phyloP scores from a whole-genome alignment of 768 basidiomycete genomes.

The Auriscalpium orientale region DNA sequence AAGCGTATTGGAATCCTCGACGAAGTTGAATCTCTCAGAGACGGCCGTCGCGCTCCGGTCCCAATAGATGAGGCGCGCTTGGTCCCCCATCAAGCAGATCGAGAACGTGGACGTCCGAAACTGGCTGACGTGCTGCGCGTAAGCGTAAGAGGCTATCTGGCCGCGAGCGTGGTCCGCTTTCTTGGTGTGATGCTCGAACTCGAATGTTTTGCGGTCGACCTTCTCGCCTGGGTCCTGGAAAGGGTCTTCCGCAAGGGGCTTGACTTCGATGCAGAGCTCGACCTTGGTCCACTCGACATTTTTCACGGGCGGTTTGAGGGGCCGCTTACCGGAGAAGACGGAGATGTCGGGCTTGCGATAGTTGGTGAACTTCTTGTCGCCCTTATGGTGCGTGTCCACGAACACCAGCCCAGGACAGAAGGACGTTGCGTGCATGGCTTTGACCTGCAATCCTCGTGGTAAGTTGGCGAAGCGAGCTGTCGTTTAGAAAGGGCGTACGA shows the following conservation, averaged over 20 bases:
- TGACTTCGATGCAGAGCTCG: background rate
- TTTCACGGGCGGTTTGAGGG: too few relatives aligned
- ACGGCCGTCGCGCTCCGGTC: background rate
- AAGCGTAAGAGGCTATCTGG: background rate
- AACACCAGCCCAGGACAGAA: too few relatives aligned
- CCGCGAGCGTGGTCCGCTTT: background rate
- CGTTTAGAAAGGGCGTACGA: too few relatives aligned
- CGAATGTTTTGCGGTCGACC: background rate
- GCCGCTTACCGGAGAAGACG: too few relatives aligned
- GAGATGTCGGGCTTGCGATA: too few relatives aligned
- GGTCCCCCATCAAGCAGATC: background rate
- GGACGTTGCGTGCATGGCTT: too few relatives aligned
- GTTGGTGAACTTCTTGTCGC: too few relatives aligned
- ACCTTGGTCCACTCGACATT: too few relatives aligned
- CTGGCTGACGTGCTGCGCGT: background rate
- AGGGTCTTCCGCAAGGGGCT: background rate
- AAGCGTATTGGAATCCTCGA: background rate
- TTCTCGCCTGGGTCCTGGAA: background rate
- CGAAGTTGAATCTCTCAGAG: background rate
- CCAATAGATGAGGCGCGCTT: background rate
- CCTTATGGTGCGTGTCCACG: too few relatives aligned
- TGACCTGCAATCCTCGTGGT: too few relatives aligned
- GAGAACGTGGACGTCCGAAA: background rate
- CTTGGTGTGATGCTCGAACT: background rate
- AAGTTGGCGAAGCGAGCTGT: too few relatives aligned